Conservation (phyloP, 2,329 filamentous ascomycete genomes). For the Talaromyces piceae region DNA sequence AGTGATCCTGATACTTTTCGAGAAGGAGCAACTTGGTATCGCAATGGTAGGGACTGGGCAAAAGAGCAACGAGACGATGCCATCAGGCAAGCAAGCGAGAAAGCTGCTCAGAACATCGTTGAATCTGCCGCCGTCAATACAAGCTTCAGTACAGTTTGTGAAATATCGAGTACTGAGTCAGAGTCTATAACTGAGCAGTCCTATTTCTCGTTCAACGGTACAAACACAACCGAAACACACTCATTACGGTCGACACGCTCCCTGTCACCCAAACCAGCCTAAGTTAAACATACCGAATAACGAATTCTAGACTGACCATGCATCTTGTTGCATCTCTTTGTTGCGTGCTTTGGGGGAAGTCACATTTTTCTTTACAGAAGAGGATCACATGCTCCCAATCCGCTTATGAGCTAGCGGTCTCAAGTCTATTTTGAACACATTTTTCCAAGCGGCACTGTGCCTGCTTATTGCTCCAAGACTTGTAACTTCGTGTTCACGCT, state of each 20-base stretch:
- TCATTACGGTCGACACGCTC: neutral
- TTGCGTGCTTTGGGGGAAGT: too few species aligned
- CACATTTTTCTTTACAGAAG: too few species aligned
- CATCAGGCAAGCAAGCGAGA: neutral
- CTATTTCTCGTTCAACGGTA: neutral
- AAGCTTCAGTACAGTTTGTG: slow-evolving; percentile 1
- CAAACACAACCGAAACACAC: neutral
- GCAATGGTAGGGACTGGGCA: neutral
- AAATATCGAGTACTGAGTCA: neutral
- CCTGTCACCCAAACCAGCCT: too few species aligned
- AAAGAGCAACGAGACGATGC: slow-evolving; percentile 2
- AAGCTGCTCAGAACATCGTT: neutral
- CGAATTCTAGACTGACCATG: too few species aligned
- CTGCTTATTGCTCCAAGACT: too few species aligned
- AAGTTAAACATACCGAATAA: too few species aligned
- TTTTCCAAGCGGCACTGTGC: too few species aligned
- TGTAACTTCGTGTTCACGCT: too few species aligned
- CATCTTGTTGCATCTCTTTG: too few species aligned
- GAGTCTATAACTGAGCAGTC: neutral
- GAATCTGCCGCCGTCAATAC: neutral
- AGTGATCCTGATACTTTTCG: neutral
- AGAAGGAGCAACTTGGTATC: neutral
- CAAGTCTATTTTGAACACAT: too few species aligned
- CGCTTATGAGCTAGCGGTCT: too few species aligned
- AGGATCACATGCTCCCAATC: too few species aligned